Evolutionary conservation across 257 asterid species (phyloP).

Genomic region (Nicotiana tabacum): DNA sequence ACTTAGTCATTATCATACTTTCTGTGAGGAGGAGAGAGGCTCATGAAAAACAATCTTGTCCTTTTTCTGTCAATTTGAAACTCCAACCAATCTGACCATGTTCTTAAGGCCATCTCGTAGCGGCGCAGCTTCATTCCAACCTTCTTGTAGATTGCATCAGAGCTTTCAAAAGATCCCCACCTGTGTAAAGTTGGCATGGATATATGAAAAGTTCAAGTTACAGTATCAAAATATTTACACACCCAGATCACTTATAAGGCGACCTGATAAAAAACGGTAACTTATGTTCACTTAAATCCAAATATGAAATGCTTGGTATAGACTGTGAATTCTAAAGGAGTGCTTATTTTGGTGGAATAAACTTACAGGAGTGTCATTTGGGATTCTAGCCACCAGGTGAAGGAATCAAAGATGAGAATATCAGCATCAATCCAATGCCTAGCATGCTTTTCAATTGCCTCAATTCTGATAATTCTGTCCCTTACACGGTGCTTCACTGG

Average conservation of each 20-base stretch:
- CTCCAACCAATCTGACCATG: constrained; percentile 57
- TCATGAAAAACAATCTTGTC: constrained; percentile 44
- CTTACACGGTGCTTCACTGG: constrained; percentile 26
- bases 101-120: constrained; percentile 43
- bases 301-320: background rate
- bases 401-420: constrained; percentile 42
- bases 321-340: background rate
- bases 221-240: background rate
- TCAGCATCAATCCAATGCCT: constrained; percentile 46
- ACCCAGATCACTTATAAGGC: background rate
- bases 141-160: constrained; percentile 28
- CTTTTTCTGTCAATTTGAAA: constrained; percentile 30
- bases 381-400: constrained; percentile 39
- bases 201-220: background rate
- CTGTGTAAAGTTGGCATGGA: constrained; percentile 11
- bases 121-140: constrained; percentile 23
- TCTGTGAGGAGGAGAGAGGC: constrained; percentile 39
- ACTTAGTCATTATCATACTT: constrained; percentile 10
- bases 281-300: background rate
- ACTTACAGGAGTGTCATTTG: constrained; percentile 41
- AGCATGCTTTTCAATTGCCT: constrained; percentile 48
- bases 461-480: constrained; percentile 25
- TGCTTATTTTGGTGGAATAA: background rate
- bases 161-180: constrained; percentile 46
- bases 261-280: background rate